Evolutionary conservation across 1,284 basidiomycete genomes (phyloP).

Genomic region (Ustilago shanxiensis): DNA sequence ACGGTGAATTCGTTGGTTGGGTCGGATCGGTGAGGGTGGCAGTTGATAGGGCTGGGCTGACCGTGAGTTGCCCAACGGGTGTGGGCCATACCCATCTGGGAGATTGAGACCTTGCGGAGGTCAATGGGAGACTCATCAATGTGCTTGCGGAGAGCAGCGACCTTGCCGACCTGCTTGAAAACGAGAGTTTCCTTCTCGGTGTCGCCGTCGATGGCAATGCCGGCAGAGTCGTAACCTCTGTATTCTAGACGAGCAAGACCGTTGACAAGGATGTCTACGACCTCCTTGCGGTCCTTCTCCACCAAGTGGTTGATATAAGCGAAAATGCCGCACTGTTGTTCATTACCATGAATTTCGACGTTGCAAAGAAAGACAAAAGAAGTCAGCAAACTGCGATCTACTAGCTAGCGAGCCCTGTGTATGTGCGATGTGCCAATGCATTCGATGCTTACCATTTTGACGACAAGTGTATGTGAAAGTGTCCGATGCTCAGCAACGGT

Average conservation of each 20-base stretch:
- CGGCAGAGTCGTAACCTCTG: slow-evolving; percentile 96
- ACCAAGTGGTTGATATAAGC: slow-evolving; percentile 70
- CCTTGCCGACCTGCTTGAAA: slow-evolving; percentile 99
- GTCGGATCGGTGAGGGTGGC: slow-evolving; percentile 94
- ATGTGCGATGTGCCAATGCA: not conserved
- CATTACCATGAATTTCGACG: not conserved
- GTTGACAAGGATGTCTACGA: slow-evolving; percentile 90
- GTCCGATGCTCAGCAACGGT: slow-evolving; percentile 44
- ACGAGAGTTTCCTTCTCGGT: slow-evolving; percentile 80
- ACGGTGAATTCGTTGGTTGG: slow-evolving; percentile 85
- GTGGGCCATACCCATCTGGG: slow-evolving; percentile 97
- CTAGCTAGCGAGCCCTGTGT: not conserved
- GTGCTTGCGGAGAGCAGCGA: slow-evolving; percentile 90
- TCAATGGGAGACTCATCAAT: slow-evolving; percentile 84
- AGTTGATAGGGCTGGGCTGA: slow-evolving; percentile 83
- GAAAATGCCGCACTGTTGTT: slow-evolving; percentile 68
- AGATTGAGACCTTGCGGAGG: slow-evolving; percentile 83
- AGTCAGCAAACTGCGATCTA: slow-evolving; percentile 6
- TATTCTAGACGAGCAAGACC: slow-evolving; percentile 97
- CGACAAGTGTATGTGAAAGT: slow-evolving; percentile 18
- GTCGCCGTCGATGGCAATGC: slow-evolving; percentile 93
- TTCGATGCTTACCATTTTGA: slow-evolving; percentile 37
- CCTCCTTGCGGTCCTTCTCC: slow-evolving; percentile 83
- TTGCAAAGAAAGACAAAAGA: not conserved
- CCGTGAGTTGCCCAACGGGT: slow-evolving; percentile 99